These are phyloP conservation scores for Trichoderma koningiopsis DNA, from an alignment of 2,329 filamentous ascomycete genomes.

Conservation along the genomic window DNA sequence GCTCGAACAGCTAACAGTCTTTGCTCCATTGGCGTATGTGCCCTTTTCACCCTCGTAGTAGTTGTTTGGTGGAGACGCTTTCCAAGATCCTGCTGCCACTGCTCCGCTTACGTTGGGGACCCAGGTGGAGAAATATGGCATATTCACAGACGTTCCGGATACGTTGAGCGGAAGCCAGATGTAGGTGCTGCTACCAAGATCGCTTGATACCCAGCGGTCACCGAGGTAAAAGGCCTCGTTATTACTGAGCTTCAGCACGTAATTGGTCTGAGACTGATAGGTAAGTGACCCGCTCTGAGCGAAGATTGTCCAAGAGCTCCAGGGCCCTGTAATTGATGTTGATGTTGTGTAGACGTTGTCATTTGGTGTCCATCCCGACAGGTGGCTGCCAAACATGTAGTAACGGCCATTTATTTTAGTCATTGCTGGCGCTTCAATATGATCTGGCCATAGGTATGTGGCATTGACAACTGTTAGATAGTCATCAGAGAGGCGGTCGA, in stretches of 20 bases:
- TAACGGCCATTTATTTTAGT: background rate
- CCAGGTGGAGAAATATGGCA: background rate
- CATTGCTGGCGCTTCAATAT: background rate
- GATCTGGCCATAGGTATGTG: background rate
- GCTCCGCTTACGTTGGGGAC: background rate
- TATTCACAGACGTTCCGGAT: background rate
- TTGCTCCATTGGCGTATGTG: background rate
- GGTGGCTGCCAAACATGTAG: background rate
- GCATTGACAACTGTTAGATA: background rate
- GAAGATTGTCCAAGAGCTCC: background rate
- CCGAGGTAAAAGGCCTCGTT: background rate
- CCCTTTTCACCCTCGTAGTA: background rate
- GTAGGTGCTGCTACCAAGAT: background rate
- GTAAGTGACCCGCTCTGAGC: background rate
- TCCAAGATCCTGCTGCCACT: background rate
- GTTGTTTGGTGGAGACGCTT: background rate
- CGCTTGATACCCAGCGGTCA: background rate
- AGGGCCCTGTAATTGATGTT: background rate
- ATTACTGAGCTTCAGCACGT: background rate
- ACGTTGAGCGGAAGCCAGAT: background rate
- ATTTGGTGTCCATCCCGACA: background rate
- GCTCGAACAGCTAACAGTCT: background rate
- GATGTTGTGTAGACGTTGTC: background rate
- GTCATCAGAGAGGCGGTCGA: background rate
- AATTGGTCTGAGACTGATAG: background rate